Evolutionary conservation across 73 alveolate species (phyloP), one percentile per base, ranked within the genome.

Genomic region (Paraurostyla sp.): DNA sequence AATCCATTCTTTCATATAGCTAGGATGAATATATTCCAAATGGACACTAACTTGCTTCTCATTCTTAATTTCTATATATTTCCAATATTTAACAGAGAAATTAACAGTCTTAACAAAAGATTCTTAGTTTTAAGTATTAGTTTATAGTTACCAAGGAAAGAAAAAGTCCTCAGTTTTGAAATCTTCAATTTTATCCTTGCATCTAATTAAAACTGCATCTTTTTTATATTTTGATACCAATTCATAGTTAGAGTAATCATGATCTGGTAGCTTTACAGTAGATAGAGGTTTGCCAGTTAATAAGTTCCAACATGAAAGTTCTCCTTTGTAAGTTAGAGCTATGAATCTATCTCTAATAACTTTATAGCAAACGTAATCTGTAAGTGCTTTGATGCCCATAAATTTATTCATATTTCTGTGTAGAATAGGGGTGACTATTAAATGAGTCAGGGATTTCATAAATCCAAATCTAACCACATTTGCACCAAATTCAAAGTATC

Each of bases 1-100:
- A 33, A 33, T 11, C 65, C 48, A 46, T 9, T 4, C 23, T 6
- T 2, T 15, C 23, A 1, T 22, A 73, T 73, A 73, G n/a, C 45
- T 11, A 0, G 86, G 86, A 45, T 23, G 51, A 32, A 23, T 36
- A 49, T 23, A 73, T 13, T 73, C 86, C 32, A 73, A 29, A 73
- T 73, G 86, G 27, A 36, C 36, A 23, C 0, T 45, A 23, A 73
- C 71, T 48, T 73, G 71, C 7, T 45, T 6, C 29, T 40, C 71
- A 46, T 46, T 73, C 29, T 9, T 73, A 6, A 73, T 73, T 46
- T 73, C 86, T 20, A 73, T 73, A 36, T 48, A 48, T 35, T 73
- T 73, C 4, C n/a, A 73, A 16, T 35, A n/a, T 48, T 25, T 73
- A 29, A 73, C 35, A 6, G 49, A 3, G 0, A 73, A 45, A 25